Percentiles rank a stretch among this genome's conserved stretches.
Evolutionary conservation across 1,284 basidiomycete species (phyloP).

Genomic region (Pyrrhoderma lamaoense): DNA sequence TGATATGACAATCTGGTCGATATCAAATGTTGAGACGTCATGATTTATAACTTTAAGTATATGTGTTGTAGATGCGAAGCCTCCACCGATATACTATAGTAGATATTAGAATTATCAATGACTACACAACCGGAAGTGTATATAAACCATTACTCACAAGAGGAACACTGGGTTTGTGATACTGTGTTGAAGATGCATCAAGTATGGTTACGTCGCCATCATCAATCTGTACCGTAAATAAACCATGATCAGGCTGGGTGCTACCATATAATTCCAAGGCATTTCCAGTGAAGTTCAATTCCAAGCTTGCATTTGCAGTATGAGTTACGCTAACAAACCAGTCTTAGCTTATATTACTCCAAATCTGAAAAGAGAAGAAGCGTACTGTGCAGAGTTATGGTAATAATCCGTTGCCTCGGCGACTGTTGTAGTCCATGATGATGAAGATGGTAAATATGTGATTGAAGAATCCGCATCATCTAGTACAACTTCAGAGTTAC

Average conservation of each 20-base stretch:
- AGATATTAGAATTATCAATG: neutral
- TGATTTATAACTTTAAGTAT: neutral
- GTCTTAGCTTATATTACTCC: neutral
- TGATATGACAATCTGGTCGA: neutral
- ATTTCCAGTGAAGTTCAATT: neutral
- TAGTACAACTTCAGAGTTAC: neutral
- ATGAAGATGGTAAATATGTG: neutral
- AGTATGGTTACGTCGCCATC: neutral
- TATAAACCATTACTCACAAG: neutral
- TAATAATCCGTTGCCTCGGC: neutral
- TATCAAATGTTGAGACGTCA: neutral
- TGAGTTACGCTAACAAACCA: neutral
- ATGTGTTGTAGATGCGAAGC: neutral
- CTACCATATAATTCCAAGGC: neutral
- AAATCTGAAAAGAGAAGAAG: neutral
- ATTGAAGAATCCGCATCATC: slow-evolving; percentile 1
- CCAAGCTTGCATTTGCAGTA: neutral
- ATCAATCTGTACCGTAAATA: neutral
- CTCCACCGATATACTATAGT: neutral
- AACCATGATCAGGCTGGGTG: neutral
- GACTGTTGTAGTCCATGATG: neutral
- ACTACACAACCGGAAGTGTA: too few species aligned
- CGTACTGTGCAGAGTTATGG: neutral
- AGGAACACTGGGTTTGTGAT: neutral
- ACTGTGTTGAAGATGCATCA: neutral